Evolutionary conservation across 805 yeast species (phyloP).

Genomic region (Ogataea minuta): DNA sequence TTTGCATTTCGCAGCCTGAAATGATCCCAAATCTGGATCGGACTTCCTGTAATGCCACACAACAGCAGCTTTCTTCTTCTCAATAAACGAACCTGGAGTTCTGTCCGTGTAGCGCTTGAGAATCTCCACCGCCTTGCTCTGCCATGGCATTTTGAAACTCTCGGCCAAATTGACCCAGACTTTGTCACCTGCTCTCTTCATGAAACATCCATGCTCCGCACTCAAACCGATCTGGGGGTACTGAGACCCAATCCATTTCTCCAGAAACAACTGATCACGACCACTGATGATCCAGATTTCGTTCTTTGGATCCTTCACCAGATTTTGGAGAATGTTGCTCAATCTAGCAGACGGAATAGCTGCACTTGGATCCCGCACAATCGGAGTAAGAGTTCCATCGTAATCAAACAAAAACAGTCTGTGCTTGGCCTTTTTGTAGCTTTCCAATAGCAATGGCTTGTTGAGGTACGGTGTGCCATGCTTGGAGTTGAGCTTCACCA

Average conservation of each 20-base stretch:
- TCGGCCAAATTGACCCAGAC: slow-evolving; percentile 86
- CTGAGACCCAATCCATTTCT: slow-evolving; percentile 78
- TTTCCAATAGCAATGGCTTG: slow-evolving; percentile 57
- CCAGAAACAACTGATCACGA: slow-evolving; percentile 86
- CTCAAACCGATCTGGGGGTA: slow-evolving; percentile 70
- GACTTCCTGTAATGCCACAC: slow-evolving; percentile 98
- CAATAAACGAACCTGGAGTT: slow-evolving; percentile 88
- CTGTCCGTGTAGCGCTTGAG: slow-evolving; percentile 75
- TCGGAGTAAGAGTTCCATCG: slow-evolving; percentile 96
- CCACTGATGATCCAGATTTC: slow-evolving; percentile 96
- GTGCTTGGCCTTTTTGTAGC: slow-evolving; percentile 59
- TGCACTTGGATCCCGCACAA: slow-evolving; percentile 96
- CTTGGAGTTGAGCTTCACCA: slow-evolving; percentile 38
- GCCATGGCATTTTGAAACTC: slow-evolving; percentile 92
- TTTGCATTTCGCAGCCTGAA: slow-evolving; percentile 74
- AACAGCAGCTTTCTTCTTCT: slow-evolving; percentile 85
- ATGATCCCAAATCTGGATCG: slow-evolving; percentile 90
- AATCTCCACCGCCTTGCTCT: slow-evolving; percentile 69
- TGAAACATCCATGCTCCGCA: slow-evolving; percentile 97
- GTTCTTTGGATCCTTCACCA: slow-evolving; percentile 75
- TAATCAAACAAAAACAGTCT: slow-evolving; percentile 90
- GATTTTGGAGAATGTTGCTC: slow-evolving; percentile 51
- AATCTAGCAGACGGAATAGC: slow-evolving; percentile 88
- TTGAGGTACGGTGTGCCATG: slow-evolving; percentile 82
- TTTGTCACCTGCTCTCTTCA: slow-evolving; percentile 63